Percentiles rank a stretch among this genome's conserved stretches.
Evolutionary conservation across 768 basidiomycete species (phyloP).

Genomic region (Tremella yokohamensis): DNA sequence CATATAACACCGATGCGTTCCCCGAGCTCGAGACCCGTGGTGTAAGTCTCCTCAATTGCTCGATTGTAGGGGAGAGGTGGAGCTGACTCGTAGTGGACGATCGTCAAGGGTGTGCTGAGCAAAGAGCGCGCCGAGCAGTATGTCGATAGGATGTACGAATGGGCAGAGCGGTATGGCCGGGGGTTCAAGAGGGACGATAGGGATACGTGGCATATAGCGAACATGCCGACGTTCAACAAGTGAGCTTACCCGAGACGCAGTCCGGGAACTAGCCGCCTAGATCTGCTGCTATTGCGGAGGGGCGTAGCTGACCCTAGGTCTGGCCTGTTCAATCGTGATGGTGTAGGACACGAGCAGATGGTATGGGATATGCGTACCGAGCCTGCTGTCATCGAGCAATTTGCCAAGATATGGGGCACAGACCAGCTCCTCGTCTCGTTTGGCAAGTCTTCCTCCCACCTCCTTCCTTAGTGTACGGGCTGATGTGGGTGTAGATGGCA

Average conservation of each 20-base stretch:
- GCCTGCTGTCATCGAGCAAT: conserved; percentile 40
- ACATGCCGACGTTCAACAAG: conserved; percentile 42
- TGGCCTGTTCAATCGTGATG: conserved; percentile 34
- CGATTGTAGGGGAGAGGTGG: neutral
- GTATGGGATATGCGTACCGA: conserved; percentile 47
- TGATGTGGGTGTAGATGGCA: conserved; percentile 21
- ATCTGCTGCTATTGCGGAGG: neutral
- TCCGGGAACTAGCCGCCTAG: neutral
- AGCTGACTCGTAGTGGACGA: conserved; percentile 20
- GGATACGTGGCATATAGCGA: conserved; percentile 43
- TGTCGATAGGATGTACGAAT: conserved; percentile 38
- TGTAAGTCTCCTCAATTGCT: conserved; percentile 19
- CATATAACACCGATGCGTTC: conserved; percentile 13
- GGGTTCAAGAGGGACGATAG: conserved; percentile 51
- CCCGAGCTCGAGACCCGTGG: conserved; percentile 35
- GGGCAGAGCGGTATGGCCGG: conserved; percentile 47
- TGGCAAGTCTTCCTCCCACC: conserved; percentile 20
- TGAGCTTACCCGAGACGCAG: conserved; percentile 15
- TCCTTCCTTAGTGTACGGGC: neutral
- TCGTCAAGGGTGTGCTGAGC: conserved; percentile 37
- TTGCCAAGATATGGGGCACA: conserved; percentile 49
- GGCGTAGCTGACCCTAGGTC: conserved; percentile 9
- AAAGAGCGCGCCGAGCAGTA: conserved; percentile 35
- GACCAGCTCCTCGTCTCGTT: conserved; percentile 43
- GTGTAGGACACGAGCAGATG: conserved; percentile 43